phyloP scores from a whole-genome alignment of 495 filamentous ascomycete species.

The Tetracladium setigerum region DNA sequence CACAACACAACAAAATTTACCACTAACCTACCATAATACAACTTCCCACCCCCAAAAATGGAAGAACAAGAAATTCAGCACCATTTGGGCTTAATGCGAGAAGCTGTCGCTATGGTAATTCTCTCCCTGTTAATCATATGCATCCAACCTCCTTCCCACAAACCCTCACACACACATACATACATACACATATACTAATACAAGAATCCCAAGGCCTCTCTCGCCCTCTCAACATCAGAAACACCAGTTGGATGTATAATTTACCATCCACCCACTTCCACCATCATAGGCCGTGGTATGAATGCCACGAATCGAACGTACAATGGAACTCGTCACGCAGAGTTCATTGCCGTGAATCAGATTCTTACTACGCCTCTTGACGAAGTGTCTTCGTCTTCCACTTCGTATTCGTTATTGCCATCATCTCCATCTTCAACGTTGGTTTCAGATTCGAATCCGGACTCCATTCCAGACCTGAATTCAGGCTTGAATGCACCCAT shows the following conservation, averaged over 20 bases:
- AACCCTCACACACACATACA: background rate
- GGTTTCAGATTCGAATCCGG: background rate
- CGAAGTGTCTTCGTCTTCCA: too few relatives aligned
- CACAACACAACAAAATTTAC: too few relatives aligned
- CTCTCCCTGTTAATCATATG: background rate
- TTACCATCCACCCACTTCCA: conserved; percentile 51
- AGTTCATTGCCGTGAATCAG: conserved; percentile 76
- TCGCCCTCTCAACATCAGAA: conserved; percentile 75
- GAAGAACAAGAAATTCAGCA: conserved; percentile 8
- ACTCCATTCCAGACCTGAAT: background rate
- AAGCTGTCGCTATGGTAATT: conserved; percentile 60
- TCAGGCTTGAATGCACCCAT: background rate
- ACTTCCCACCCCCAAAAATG: too few relatives aligned
- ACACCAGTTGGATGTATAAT: conserved; percentile 96
- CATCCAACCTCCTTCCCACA: background rate
- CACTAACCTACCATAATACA: too few relatives aligned
- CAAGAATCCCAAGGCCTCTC: conserved; percentile 50
- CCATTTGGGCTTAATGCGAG: conserved; percentile 59
- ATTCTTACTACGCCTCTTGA: conserved; percentile 26
- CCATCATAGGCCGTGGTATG: conserved; percentile 78
- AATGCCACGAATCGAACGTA: conserved; percentile 89
- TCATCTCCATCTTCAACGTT: background rate
- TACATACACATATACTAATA: background rate
- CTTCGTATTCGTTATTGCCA: too few relatives aligned
- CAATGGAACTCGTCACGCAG: conserved; percentile 87